Conservation (phyloP, 345 rosid genomes). For the Melastoma malabathricum region DNA sequence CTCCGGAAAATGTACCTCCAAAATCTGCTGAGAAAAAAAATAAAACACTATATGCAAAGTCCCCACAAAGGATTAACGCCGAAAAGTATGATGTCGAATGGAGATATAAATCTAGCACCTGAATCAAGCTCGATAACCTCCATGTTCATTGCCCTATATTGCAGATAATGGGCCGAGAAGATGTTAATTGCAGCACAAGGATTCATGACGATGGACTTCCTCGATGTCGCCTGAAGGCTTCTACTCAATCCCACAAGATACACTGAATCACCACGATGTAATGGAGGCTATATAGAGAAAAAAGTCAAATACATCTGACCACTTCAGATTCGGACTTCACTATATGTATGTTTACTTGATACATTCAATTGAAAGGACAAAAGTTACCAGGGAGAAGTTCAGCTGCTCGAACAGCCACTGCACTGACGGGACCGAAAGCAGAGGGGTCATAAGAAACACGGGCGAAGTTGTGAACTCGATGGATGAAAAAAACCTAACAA, state of each 20-base stretch:
- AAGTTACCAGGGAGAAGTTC: constrained; percentile 74
- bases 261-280: constrained; percentile 84
- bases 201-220: constrained; percentile 80
- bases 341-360: background rate
- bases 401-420: constrained; percentile 70
- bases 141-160: constrained; percentile 93
- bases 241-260: constrained; percentile 82
- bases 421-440: constrained; percentile 58
- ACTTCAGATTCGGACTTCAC: no score
- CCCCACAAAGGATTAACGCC: background rate
- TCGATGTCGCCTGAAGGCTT: constrained; percentile 81
- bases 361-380: constrained; percentile 5
- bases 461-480: constrained; percentile 92
- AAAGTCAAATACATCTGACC: background rate
- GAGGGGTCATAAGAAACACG: constrained; percentile 84
- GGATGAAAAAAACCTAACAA: constrained; percentile 84
- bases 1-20: constrained; percentile 95
- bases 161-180: constrained; percentile 81
- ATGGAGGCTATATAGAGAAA: constrained; percentile 48
- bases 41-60: constrained; percentile 6
- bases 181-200: constrained; percentile 84
- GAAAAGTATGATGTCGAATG: constrained; percentile 2
- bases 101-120: constrained; percentile 28
- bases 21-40: constrained; percentile 34
- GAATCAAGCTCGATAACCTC: constrained; percentile 92